Evolutionary conservation across 2,329 filamentous ascomycete genomes (phyloP).

Genomic region (Onygenales sp.): DNA sequence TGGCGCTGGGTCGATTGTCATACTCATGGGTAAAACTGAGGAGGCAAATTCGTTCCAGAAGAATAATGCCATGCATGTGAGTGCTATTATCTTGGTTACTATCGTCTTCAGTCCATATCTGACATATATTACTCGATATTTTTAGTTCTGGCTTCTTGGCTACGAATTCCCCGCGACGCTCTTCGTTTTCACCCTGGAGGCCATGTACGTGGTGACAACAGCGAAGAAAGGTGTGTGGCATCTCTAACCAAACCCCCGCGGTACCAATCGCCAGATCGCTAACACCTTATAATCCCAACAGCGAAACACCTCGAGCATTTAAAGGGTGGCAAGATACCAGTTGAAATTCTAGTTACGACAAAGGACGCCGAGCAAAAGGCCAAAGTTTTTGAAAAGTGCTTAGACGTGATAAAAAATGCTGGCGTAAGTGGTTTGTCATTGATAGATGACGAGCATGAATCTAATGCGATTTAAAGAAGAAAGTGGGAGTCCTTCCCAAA

Average conservation of each 20-base stretch:
- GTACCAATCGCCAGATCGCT: background rate
- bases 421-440: conserved; percentile 53
- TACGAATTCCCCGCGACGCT: conserved; percentile 97
- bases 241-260: background rate
- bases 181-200: conserved; percentile 82
- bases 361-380: conserved; percentile 89
- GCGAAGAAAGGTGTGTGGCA: conserved; percentile 74
- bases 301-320: conserved; percentile 88
- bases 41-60: conserved; percentile 83
- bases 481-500: conserved; percentile 78
- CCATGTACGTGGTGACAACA: conserved; percentile 86
- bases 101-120: background rate
- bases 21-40: conserved; percentile 92
- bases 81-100: conserved; percentile 23
- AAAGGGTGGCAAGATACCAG: conserved; percentile 82
- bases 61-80: conserved; percentile 90
- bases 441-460: background rate
- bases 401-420: conserved; percentile 76
- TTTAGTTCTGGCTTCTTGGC: conserved; percentile 91
- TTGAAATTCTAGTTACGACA: conserved; percentile 83
- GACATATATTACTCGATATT: conserved; percentile 11
- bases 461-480: conserved; percentile 52
- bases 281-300: conserved; percentile 30
- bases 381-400: conserved; percentile 75
- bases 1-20: conserved; percentile 75